A percentile compares a stretch with the other conserved stretches of the same genome.
Evolutionary conservation across 129 eudicot genomes (phyloP).

Genomic region (Escallonia herrerae): DNA sequence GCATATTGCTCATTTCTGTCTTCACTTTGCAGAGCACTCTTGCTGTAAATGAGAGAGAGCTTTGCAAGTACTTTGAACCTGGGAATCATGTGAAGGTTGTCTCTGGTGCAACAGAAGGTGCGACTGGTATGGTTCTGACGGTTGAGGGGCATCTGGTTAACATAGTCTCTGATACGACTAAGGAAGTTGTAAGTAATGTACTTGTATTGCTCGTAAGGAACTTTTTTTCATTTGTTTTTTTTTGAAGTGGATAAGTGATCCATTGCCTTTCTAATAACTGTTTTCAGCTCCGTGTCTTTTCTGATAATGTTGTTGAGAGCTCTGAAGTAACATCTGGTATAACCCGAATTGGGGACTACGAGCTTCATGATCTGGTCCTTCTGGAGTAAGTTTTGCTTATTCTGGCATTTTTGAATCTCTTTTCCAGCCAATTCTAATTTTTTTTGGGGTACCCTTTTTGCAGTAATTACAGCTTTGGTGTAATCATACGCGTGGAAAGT

Average conservation of each 20-base stretch:
- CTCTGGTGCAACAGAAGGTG: slow-evolving; percentile 85
- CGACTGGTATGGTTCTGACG: slow-evolving; percentile 91
- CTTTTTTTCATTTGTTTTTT: not conserved
- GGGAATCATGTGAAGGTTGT: slow-evolving; percentile 97
- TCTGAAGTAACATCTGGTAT: slow-evolving; percentile 96
- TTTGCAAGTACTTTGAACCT: slow-evolving; percentile 93
- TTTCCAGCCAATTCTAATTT: not conserved
- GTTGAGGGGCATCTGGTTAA: slow-evolving; percentile 83
- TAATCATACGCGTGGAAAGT: slow-evolving; percentile 91
- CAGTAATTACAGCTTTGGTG: slow-evolving; percentile 86
- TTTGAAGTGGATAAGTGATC: not conserved
- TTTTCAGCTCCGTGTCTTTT: slow-evolving; percentile 79
- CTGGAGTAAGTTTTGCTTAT: slow-evolving; percentile 56
- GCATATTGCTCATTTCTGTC: not conserved
- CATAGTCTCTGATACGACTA: slow-evolving; percentile 85
- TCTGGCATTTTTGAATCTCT: not conserved
- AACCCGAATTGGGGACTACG: slow-evolving; percentile 83
- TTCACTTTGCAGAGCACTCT: slow-evolving; percentile 50
- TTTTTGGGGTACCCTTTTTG: slow-evolving; percentile 15
- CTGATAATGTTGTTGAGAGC: slow-evolving; percentile 95
- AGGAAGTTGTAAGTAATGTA: slow-evolving; percentile 71
- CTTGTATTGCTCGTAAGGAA: not conserved
- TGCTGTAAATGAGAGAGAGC: slow-evolving; percentile 78
- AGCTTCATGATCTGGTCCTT: slow-evolving; percentile 93
- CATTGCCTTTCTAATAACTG: slow-evolving; percentile 2